A percentile compares a stretch with the other conserved stretches of the same genome.
Conservation (phyloP, 352 stramenopile genomes). For the Phytophthora ohioensis region DNA sequence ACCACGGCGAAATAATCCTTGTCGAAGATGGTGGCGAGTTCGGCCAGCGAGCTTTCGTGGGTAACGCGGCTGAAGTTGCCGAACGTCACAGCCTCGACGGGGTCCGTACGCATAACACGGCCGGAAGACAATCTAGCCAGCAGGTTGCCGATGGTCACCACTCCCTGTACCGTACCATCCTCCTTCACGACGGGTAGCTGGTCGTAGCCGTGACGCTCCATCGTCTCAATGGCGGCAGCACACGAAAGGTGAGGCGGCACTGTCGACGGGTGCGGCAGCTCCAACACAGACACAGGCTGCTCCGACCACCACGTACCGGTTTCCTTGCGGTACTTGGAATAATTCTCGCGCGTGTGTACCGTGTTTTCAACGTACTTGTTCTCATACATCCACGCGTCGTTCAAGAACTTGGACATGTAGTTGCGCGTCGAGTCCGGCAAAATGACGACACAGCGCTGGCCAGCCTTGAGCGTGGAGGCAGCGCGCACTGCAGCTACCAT, state of each 20-base stretch:
- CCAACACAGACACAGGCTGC: constrained; percentile 83
- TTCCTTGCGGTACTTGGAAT: constrained; percentile 69
- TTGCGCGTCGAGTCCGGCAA: constrained; percentile 96
- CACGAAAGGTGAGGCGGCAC: constrained; percentile 87
- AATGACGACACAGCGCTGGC: constrained; percentile 95
- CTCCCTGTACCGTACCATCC: constrained; percentile 84
- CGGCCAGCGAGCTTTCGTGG: constrained; percentile 85
- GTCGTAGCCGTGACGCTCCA: constrained; percentile 93
- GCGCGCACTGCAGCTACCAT: constrained; percentile 86
- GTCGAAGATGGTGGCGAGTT: constrained; percentile 95
- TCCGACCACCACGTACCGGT: constrained; percentile 93
- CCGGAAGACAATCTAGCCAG: constrained; percentile 91
- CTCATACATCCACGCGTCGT: constrained; percentile 94
- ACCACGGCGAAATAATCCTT: constrained; percentile 96
- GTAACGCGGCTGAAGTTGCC: constrained; percentile 94
- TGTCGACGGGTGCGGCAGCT: constrained; percentile 85
- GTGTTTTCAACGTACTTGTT: constrained; percentile 78
- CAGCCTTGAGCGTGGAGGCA: constrained; percentile 77
- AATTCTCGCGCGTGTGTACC: constrained; percentile 78
- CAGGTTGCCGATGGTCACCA: constrained; percentile 97
- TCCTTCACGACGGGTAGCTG: constrained; percentile 80
- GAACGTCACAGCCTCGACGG: constrained; percentile 92
- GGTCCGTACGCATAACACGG: constrained; percentile 81
- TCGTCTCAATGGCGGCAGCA: constrained; percentile 92
- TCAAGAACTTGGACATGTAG: constrained; percentile 98